These are phyloP conservation scores for Globisporangium parvum DNA, from an alignment of 352 stramenopile species.

Conservation along the genomic window DNA sequence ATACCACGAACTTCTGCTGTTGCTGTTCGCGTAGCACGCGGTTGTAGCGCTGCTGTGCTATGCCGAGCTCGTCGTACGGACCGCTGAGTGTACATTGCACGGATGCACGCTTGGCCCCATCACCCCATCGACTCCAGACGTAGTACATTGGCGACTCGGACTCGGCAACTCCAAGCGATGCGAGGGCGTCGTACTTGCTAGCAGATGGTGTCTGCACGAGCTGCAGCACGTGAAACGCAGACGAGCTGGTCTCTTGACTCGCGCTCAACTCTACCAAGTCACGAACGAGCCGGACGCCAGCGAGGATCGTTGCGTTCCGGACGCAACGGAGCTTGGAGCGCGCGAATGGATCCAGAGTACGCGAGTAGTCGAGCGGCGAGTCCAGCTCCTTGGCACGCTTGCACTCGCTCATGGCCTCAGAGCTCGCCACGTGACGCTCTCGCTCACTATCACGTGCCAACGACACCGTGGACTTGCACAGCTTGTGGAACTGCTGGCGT, in stretches of 20 bases:
- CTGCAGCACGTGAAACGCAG: constrained; percentile 6
- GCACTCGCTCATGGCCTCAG: neutral
- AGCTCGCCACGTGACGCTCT: neutral
- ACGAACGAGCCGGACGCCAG: constrained; percentile 1
- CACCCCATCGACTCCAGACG: constrained; percentile 44
- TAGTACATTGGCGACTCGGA: constrained; percentile 16
- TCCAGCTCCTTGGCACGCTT: neutral
- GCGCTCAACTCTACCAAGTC: too few species aligned
- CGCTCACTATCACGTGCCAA: neutral
- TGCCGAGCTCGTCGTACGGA: constrained; percentile 27
- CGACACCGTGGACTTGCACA: too few species aligned
- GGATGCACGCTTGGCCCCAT: neutral
- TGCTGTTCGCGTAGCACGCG: constrained; percentile 17
- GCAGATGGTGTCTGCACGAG: constrained; percentile 5
- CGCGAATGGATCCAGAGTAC: constrained; percentile 1
- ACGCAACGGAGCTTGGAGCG: neutral
- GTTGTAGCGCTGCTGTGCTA: constrained; percentile 28
- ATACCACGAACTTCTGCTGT: constrained; percentile 4
- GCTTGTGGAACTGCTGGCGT: neutral
- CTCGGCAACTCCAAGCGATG: neutral
- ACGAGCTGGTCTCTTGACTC: too few species aligned
- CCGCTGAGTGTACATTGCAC: constrained; percentile 23
- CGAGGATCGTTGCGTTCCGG: neutral
- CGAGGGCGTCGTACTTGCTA: neutral
- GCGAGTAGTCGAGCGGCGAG: neutral